phyloP scores from a whole-genome alignment of 768 basidiomycete species.

The Erythrobasidium yunnanense region DNA sequence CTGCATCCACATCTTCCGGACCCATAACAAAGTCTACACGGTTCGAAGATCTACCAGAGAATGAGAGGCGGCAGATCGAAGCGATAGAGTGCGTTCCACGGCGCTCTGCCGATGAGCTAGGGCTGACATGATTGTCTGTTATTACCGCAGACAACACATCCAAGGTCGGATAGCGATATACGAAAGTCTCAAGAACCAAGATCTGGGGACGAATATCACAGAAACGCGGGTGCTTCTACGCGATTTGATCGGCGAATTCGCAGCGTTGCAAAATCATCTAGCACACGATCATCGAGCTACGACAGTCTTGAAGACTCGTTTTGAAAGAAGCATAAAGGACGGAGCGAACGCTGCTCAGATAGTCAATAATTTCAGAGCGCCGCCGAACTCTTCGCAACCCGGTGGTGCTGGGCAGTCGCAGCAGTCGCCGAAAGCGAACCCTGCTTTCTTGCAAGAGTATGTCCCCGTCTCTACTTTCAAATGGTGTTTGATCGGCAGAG shows the following conservation, averaged over 20 bases:
- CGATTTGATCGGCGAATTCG: constrained; percentile 19
- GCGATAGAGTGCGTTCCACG: constrained; percentile 33
- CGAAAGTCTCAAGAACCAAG: constrained; percentile 31
- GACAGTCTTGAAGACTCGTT: constrained; percentile 9
- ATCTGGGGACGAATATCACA: constrained; percentile 29
- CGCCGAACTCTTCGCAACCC: too few species aligned
- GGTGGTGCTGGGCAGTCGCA: not conserved
- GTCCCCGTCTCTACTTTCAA: constrained; percentile 1
- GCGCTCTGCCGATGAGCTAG: not conserved
- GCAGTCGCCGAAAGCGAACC: constrained; percentile 2
- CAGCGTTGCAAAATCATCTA: constrained; percentile 8
- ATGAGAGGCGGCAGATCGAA: constrained; percentile 29
- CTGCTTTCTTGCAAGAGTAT: constrained; percentile 6
- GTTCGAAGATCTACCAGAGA: constrained; percentile 36
- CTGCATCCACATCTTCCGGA: not conserved
- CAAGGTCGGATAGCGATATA: constrained; percentile 26
- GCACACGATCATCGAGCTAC: constrained; percentile 10
- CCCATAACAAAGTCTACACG: constrained; percentile 31
- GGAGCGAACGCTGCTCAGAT: constrained; percentile 27
- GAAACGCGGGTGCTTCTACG: constrained; percentile 26
- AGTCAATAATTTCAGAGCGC: constrained; percentile 21
- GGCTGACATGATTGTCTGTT: not conserved
- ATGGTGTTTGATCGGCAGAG: not conserved
- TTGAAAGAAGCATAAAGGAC: constrained; percentile 18
- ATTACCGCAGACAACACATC: constrained; percentile 31